Conservation (phyloP, 169 alveolate genomes). For the Plasmodium fragile region DNA sequence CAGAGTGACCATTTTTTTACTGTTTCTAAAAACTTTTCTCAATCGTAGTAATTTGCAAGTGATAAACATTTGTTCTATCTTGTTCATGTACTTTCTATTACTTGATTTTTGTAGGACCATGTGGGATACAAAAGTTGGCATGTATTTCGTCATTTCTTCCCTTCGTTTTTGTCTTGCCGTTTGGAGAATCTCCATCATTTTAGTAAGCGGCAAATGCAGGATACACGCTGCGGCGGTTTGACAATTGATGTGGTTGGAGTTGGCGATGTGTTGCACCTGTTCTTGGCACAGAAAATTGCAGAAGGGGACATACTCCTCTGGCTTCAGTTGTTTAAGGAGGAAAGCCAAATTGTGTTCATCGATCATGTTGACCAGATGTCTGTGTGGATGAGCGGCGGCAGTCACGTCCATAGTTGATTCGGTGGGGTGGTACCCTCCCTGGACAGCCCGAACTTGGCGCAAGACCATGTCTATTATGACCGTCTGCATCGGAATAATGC, state of each 20-base stretch:
- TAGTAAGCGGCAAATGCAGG: slow-evolving; percentile 31
- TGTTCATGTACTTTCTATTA: background rate
- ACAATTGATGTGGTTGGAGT: background rate
- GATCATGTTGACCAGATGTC: slow-evolving; percentile 5
- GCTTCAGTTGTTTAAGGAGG: slow-evolving; percentile 28
- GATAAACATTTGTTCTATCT: slow-evolving; percentile 55
- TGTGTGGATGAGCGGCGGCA: background rate
- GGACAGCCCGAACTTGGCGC: background rate
- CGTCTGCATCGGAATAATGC: slow-evolving; percentile 2
- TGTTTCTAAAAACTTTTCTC: slow-evolving; percentile 12
- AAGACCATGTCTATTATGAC: background rate
- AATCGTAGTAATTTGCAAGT: slow-evolving; percentile 24
- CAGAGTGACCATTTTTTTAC: background rate
- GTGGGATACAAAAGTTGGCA: slow-evolving; percentile 26
- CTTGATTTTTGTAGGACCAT: background rate
- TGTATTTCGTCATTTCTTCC: background rate
- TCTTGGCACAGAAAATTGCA: slow-evolving; percentile 17
- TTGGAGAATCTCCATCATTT: slow-evolving; percentile 21
- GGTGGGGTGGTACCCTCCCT: background rate
- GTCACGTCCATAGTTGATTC: background rate
- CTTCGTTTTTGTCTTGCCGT: background rate
- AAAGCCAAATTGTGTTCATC: slow-evolving; percentile 14
- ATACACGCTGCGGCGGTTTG: slow-evolving; percentile 6
- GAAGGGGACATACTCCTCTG: slow-evolving; percentile 5
- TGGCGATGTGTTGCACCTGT: slow-evolving; percentile 18